phyloP scores from a whole-genome alignment of 352 stramenopile genomes.

The Phytophthora nicotianae region DNA sequence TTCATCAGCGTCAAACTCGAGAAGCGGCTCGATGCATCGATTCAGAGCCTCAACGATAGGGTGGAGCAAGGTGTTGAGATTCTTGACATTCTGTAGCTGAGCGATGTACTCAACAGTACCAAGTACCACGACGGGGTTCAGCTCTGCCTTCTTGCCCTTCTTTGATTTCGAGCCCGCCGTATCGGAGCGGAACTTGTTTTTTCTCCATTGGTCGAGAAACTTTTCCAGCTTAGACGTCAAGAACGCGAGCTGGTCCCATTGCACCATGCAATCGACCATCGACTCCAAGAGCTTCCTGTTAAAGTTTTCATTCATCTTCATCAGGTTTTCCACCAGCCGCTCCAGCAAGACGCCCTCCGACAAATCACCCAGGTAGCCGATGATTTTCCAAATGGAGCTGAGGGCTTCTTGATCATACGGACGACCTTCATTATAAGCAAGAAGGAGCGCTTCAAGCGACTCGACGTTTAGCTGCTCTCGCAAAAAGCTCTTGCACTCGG shows the following conservation, averaged over 20 bases:
- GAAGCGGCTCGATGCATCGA: constrained; percentile 50
- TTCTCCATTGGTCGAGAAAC: constrained; percentile 64
- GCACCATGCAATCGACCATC: constrained; percentile 77
- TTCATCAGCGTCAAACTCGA: constrained; percentile 50
- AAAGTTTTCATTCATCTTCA: constrained; percentile 74
- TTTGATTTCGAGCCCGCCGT: constrained; percentile 36
- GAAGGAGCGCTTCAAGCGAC: constrained; percentile 62
- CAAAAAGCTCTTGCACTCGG: constrained; percentile 80
- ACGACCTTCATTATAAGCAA: constrained; percentile 65
- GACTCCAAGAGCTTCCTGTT: constrained; percentile 78
- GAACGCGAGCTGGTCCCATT: constrained; percentile 77
- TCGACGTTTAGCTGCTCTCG: constrained; percentile 66
- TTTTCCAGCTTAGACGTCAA: constrained; percentile 65
- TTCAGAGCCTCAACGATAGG: constrained; percentile 47
- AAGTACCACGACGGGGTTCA: constrained; percentile 71
- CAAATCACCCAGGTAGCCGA: constrained; percentile 71
- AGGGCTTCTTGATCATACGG: constrained; percentile 73
- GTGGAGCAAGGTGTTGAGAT: constrained; percentile 53
- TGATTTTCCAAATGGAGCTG: constrained; percentile 75
- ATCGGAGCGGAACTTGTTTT: constrained; percentile 42
- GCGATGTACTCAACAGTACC: constrained; percentile 68
- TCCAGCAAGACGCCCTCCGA: constrained; percentile 65
- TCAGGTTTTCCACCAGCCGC: constrained; percentile 63
- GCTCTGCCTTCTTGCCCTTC: constrained; percentile 39
- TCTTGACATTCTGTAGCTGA: constrained; percentile 52